Percentiles rank a stretch among this genome's conserved stretches.
Evolutionary conservation across 2,329 filamentous ascomycete genomes (phyloP).

Genomic region (Juglanconis sp.): DNA sequence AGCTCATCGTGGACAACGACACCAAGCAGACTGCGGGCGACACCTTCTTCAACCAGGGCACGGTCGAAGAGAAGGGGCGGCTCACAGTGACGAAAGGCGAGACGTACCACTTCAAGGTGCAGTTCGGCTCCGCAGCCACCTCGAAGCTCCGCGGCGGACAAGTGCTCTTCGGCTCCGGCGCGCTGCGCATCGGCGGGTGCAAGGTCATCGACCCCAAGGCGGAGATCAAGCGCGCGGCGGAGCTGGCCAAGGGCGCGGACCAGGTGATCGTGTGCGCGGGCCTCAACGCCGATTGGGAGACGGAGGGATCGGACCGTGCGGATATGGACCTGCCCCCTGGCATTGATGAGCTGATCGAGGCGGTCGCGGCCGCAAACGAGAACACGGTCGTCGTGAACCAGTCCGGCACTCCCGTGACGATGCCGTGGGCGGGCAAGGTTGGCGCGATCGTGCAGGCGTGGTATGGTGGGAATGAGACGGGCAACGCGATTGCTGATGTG

Average conservation of each 20-base stretch:
- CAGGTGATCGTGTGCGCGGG: slow-evolving; percentile 77
- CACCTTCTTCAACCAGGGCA: slow-evolving; percentile 57
- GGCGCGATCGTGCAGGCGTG: slow-evolving; percentile 69
- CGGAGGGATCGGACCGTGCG: slow-evolving; percentile 73
- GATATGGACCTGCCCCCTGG: slow-evolving; percentile 74
- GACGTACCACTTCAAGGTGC: slow-evolving; percentile 50
- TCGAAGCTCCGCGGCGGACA: slow-evolving; percentile 46
- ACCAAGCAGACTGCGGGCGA: slow-evolving; percentile 58
- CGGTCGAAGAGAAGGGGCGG: slow-evolving; percentile 53
- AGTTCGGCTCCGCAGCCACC: slow-evolving; percentile 51
- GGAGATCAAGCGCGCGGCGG: slow-evolving; percentile 64
- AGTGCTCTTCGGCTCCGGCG: slow-evolving; percentile 55
- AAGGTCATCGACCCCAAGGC: slow-evolving; percentile 54
- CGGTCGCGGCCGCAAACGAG: slow-evolving; percentile 61
- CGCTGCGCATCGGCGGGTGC: slow-evolving; percentile 60
- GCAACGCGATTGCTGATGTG: slow-evolving; percentile 76
- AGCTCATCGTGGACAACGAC: slow-evolving; percentile 63
- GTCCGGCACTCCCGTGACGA: slow-evolving; percentile 70
- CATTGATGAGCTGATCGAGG: slow-evolving; percentile 66
- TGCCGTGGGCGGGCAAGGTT: slow-evolving; percentile 63
- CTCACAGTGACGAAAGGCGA: slow-evolving; percentile 50
- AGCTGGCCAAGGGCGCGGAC: slow-evolving; percentile 65
- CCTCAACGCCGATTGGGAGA: slow-evolving; percentile 78
- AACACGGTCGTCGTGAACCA: slow-evolving; percentile 73
- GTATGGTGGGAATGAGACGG: slow-evolving; percentile 86